phyloP scores from a whole-genome alignment of 2,329 filamentous ascomycete species.

The Aspergillus tanneri region DNA sequence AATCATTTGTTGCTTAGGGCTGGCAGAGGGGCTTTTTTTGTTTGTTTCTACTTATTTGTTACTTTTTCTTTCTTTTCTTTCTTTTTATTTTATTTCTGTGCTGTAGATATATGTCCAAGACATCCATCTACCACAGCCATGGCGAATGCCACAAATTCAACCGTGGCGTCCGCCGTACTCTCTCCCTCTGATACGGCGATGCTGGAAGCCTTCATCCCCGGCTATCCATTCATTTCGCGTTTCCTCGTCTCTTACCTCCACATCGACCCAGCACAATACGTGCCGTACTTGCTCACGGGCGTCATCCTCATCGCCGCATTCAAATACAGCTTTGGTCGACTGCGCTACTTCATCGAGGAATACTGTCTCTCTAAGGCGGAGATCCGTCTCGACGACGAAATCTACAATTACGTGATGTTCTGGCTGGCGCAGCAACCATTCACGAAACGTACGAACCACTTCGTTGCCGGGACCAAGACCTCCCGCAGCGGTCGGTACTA shows the following conservation, averaged over 20 bases:
- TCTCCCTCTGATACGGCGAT: conserved; percentile 27
- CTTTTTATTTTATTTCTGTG: neutral
- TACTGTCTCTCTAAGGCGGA: conserved; percentile 66
- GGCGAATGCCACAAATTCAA: conserved; percentile 19
- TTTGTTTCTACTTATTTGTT: neutral
- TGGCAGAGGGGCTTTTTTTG: no score
- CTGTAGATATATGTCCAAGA: neutral
- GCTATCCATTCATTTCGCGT: conserved; percentile 59
- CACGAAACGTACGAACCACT: conserved; percentile 58
- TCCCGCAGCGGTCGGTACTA: conserved; percentile 42
- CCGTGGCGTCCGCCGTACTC: conserved; percentile 13
- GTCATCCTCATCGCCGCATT: conserved; percentile 53
- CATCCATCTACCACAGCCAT: conserved; percentile 10
- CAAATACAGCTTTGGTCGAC: conserved; percentile 52
- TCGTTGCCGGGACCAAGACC: conserved; percentile 62
- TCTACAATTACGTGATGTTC: conserved; percentile 70
- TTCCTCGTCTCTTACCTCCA: conserved; percentile 57
- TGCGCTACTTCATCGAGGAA: conserved; percentile 50
- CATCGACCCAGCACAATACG: conserved; percentile 62
- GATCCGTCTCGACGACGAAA: conserved; percentile 67
- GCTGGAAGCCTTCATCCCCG: conserved; percentile 65
- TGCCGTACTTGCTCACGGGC: conserved; percentile 56
- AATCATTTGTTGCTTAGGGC: no score
- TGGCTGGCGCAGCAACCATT: conserved; percentile 67
- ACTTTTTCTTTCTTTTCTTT: neutral